These are phyloP conservation scores for Pisolithus thermaeus DNA, from an alignment of 1,284 basidiomycete species.

Conservation along the genomic window DNA sequence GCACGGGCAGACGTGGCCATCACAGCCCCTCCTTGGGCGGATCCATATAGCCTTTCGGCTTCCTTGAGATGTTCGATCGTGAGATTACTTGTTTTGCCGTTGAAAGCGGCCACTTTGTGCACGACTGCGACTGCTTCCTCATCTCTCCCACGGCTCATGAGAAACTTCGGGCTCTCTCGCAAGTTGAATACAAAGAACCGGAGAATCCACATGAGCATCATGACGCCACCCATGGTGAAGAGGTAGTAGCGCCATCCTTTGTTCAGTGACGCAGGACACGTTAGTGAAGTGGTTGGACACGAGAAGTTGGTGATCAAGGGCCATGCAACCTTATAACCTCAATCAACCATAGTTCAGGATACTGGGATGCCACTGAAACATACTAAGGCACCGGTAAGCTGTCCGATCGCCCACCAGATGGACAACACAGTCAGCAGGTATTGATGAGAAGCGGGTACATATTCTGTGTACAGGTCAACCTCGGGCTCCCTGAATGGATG, in stretches of 20 bases:
- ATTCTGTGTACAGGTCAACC: conserved; percentile 33
- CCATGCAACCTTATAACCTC: conserved; percentile 49
- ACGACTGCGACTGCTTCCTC: conserved; percentile 67
- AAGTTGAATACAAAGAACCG: conserved; percentile 72
- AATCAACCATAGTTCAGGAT: background rate
- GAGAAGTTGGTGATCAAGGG: conserved; percentile 60
- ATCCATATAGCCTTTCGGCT: conserved; percentile 17
- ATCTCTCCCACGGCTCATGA: conserved; percentile 69
- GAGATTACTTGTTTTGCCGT: conserved; percentile 44
- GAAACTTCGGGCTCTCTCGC: conserved; percentile 70
- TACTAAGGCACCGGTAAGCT: conserved; percentile 53
- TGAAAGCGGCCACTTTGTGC: conserved; percentile 63
- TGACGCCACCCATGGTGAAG: conserved; percentile 56
- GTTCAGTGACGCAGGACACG: conserved; percentile 42
- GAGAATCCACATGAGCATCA: conserved; percentile 55
- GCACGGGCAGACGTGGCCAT: conserved; percentile 34
- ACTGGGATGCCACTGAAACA: conserved; percentile 13
- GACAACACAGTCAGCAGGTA: conserved; percentile 59
- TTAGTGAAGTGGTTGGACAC: conserved; percentile 38
- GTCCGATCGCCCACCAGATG: conserved; percentile 62
- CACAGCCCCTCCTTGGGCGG: conserved; percentile 11
- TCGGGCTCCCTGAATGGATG: background rate
- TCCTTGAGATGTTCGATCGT: conserved; percentile 43
- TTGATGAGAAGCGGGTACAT: conserved; percentile 55
- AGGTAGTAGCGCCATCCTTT: conserved; percentile 73